Base-by-base conservation (phyloP, 495 filamentous ascomycete species). In the Penicillium angulare region DNA sequence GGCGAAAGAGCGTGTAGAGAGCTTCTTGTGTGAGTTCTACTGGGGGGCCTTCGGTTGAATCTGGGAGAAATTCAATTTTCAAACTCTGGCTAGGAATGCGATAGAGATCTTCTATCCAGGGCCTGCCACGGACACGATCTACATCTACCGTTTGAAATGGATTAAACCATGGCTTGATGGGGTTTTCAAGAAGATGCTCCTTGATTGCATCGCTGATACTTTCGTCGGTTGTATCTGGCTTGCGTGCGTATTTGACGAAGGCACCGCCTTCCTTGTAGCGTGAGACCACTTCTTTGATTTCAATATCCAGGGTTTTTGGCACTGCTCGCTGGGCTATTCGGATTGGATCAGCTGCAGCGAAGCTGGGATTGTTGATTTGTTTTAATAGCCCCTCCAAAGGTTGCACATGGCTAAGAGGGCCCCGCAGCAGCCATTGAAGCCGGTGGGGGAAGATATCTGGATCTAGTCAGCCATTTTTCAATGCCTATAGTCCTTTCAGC, bases 101-200 rank as follows among this genome's bases (percentile, higher is more conserved):
- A 55, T 87, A 86, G 3, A 98, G 72, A 68, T 98, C 93, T 59
- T 98, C 93, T 16, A 97, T 75, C 93, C 93, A 98, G 0, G 93
- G 93, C n/a, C 79, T 79, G 9, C 93, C 93, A 15, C 79, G 68
- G 8, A 98, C 95, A 7, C 87, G 70, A 34, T 80, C 80, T 5
- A 83, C 79, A 27, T 78, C 80, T 46, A 92, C 85, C 17, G 75
- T 67, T n/a, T 80, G 77, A 42, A 95, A 85, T 1, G 92, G 92
- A 52, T 85, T 92, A 72, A 90, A 96, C 85, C 90, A 92, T 23
- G 92, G 92, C 52, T 80, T 87, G 40, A 95, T 83, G 0, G 83
- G 84, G n/a, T 85, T 74, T 41, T 90, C 71, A 35, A 78, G 68
- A 0, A 97, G 72, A 52, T 87, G 74, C 0, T 68, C 52, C 20